These are phyloP conservation scores for Candida stauntonica DNA, from an alignment of 805 yeast genomes.

Conservation along the genomic window DNA sequence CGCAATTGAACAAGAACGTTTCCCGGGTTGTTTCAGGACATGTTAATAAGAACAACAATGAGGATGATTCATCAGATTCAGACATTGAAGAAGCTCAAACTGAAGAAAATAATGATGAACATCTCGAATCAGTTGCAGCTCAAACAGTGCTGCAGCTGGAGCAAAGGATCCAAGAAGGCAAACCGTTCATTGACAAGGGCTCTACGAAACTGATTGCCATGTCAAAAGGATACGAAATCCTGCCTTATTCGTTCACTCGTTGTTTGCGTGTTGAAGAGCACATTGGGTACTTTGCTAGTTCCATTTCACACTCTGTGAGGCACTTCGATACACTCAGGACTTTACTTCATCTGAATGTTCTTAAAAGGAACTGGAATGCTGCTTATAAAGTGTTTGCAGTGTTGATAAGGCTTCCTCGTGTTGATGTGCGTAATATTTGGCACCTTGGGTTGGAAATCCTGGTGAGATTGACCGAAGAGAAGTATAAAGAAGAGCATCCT, in stretches of 20 bases:
- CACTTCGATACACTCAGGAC: slow-evolving; percentile 11
- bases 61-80: background rate
- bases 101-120: slow-evolving; percentile 17
- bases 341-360: slow-evolving; percentile 42
- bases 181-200: background rate
- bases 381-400: slow-evolving; percentile 52
- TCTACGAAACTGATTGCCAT: slow-evolving; percentile 1
- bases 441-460: slow-evolving; percentile 57
- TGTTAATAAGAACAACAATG: background rate
- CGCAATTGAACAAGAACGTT: slow-evolving; percentile 11
- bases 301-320: slow-evolving; percentile 6
- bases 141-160: background rate
- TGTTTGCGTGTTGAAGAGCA: background rate
- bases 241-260: slow-evolving; percentile 14
- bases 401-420: slow-evolving; percentile 42
- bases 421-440: slow-evolving; percentile 60
- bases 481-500: slow-evolving; percentile 6
- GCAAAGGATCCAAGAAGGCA: background rate
- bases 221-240: slow-evolving; percentile 13
- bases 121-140: slow-evolving; percentile 1
- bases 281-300: background rate
- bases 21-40: slow-evolving; percentile 1
- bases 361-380: slow-evolving; percentile 46
- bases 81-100: background rate
- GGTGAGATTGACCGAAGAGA: slow-evolving; percentile 17